These are phyloP conservation scores for Cardamine occulta DNA, from an alignment of 345 rosid species.

Conservation along the genomic window DNA sequence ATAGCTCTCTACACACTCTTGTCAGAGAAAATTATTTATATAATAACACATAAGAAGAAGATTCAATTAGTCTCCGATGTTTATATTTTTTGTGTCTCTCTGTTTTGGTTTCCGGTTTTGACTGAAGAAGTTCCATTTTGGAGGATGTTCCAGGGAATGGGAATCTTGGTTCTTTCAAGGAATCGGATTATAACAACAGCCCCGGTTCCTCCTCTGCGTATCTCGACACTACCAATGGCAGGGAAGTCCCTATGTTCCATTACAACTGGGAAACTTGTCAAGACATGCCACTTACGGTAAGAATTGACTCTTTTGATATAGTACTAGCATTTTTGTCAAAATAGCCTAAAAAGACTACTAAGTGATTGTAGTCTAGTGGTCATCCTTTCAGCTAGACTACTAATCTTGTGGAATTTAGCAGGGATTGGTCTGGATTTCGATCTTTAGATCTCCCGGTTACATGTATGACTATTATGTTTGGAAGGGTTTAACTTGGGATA, in stretches of 20 bases:
- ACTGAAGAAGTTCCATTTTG: constrained; percentile 48
- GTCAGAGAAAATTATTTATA: not conserved
- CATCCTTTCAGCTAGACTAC: not conserved
- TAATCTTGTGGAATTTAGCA: not conserved
- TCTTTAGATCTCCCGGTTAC: not conserved
- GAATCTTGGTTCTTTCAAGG: constrained; percentile 32
- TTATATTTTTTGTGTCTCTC: constrained; percentile 7
- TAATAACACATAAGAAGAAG: not conserved
- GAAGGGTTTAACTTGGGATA: not conserved
- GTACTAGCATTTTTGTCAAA: not conserved
- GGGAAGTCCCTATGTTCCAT: constrained; percentile 37
- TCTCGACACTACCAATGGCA: constrained; percentile 26
- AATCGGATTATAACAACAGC: constrained; percentile 17
- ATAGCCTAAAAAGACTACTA: constrained; percentile 2
- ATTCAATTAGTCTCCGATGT: not conserved
- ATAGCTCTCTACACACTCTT: constrained; percentile 40
- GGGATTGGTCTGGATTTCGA: not conserved
- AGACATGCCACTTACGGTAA: constrained; percentile 37
- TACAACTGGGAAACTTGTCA: constrained; percentile 42
- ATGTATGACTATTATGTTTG: not conserved
- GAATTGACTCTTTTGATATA: not conserved
- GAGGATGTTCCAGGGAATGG: constrained; percentile 48
- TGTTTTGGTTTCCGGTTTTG: constrained; percentile 39
- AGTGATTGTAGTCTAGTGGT: constrained; percentile 20
- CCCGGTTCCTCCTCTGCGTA: constrained; percentile 21